Evolutionary conservation across 2,329 filamentous ascomycete genomes (phyloP).

Genomic region (Penicillium sp.): DNA sequence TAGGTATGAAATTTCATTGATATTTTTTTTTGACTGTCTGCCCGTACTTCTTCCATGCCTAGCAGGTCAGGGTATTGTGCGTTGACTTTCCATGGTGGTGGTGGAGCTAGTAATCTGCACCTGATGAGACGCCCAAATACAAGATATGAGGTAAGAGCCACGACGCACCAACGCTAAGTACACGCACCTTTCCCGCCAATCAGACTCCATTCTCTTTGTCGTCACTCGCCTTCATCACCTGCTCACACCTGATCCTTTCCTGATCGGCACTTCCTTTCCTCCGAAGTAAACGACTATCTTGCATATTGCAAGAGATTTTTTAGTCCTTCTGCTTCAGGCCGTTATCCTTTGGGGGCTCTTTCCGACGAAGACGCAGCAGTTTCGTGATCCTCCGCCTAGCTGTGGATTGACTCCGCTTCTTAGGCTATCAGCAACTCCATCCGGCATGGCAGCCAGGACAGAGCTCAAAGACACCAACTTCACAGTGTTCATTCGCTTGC

Average conservation of each 20-base stretch:
- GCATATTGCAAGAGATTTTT: too few species aligned
- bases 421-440: background rate
- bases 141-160: background rate
- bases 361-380: background rate
- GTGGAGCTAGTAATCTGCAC: background rate
- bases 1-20: too few species aligned
- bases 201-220: background rate
- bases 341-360: background rate
- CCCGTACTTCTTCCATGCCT: background rate
- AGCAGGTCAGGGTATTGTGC: background rate
- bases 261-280: background rate
- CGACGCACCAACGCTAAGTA: background rate
- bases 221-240: constrained; percentile 2
- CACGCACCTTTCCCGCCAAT: background rate
- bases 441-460: constrained; percentile 16
- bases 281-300: background rate
- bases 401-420: constrained; percentile 1
- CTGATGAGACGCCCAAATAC: accelerated
- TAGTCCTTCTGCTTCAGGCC: too few species aligned
- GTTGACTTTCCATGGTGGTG: background rate
- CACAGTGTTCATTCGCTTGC: constrained; percentile 86
- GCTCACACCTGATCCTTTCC: background rate
- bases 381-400: background rate
- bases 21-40: background rate
- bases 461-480: constrained; percentile 33